phyloP scores from a whole-genome alignment of 169 alveolate species.

The Neospora caninum region DNA sequence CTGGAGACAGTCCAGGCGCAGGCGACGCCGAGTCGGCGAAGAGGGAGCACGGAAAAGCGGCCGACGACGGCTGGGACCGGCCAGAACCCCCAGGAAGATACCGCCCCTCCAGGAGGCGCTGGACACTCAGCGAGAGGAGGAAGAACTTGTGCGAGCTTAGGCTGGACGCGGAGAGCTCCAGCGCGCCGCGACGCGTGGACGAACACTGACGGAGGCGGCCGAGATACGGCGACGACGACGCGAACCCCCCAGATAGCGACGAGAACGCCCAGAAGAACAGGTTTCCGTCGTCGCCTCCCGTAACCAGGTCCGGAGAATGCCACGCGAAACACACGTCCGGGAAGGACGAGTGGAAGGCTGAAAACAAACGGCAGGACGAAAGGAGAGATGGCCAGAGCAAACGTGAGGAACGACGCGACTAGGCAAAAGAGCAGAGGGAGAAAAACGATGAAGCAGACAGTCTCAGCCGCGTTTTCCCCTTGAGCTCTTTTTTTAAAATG shows the following conservation, averaged over 20 bases:
- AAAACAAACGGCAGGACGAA: background rate
- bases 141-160: background rate
- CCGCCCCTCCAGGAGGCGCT: slow-evolving; percentile 8
- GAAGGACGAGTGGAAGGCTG: slow-evolving; percentile 55
- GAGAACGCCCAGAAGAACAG: slow-evolving; percentile 41
- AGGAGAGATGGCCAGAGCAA: background rate
- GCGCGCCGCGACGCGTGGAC: background rate
- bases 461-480: background rate
- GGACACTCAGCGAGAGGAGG: background rate
- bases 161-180: too few relatives aligned
- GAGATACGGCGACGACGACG: background rate
- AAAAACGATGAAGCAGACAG: background rate
- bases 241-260: background rate
- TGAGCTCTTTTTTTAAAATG: too few relatives aligned
- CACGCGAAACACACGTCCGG: slow-evolving; percentile 56
- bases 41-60: background rate
- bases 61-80: background rate
- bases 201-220: background rate
- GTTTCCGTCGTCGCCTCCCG: slow-evolving; percentile 47
- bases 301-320: slow-evolving; percentile 24
- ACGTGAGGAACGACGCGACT: background rate
- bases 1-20: background rate
- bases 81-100: background rate
- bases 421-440: background rate
- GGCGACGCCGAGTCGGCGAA: background rate